Evolutionary conservation across 805 yeast genomes (phyloP).

Genomic region (Myxozyma neglecta): DNA sequence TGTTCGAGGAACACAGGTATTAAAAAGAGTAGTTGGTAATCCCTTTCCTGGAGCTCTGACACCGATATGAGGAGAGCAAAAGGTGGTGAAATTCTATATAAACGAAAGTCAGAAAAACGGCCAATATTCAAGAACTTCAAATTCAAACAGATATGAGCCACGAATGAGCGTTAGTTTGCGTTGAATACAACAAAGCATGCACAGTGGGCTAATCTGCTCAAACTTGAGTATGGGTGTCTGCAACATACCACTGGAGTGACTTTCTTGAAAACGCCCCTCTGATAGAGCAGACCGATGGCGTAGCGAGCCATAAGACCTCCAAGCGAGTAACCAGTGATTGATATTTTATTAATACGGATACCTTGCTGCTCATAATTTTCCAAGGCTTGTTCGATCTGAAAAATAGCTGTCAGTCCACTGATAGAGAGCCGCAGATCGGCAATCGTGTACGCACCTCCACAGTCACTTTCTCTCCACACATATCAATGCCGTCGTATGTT

Average conservation of each 20-base stretch:
- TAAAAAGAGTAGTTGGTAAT: constrained; percentile 55
- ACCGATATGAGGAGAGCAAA: constrained; percentile 73
- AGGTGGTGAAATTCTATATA: constrained; percentile 50
- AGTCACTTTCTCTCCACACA: constrained; percentile 75
- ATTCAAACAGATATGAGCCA: neutral
- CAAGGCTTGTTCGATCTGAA: constrained; percentile 25
- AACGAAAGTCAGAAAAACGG: neutral
- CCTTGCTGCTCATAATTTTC: constrained; percentile 34
- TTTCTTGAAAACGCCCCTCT: constrained; percentile 52
- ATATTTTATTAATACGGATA: constrained; percentile 57
- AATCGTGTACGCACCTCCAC: constrained; percentile 53
- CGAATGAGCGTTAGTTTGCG: neutral
- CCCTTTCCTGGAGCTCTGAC: constrained; percentile 43
- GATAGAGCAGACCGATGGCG: constrained; percentile 68
- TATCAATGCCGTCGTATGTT: constrained; percentile 85
- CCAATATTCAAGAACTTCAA: neutral
- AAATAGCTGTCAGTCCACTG: neutral
- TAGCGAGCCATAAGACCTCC: constrained; percentile 81
- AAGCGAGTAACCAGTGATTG: constrained; percentile 82
- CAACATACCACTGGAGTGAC: constrained; percentile 51
- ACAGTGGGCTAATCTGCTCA: neutral
- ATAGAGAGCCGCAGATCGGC: neutral
- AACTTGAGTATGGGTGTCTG: constrained; percentile 8
- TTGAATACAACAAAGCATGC: neutral
- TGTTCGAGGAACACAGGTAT: constrained; percentile 60